These are phyloP conservation scores for Ploettnerulaceae sp. DNA, from an alignment of 2,329 filamentous ascomycete species.

Conservation along the genomic window DNA sequence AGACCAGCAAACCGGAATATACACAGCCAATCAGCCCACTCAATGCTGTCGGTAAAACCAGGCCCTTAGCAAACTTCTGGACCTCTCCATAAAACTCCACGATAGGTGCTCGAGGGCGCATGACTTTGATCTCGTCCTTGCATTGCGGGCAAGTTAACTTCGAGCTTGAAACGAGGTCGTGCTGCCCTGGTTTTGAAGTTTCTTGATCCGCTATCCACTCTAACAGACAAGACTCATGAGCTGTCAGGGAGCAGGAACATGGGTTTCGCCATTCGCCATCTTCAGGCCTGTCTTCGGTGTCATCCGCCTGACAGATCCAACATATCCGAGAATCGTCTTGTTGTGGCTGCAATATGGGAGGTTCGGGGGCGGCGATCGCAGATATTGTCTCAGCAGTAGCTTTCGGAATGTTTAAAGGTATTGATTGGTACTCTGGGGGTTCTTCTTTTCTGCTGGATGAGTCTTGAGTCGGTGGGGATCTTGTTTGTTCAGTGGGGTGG, in stretches of 20 bases:
- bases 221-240: constrained; percentile 84
- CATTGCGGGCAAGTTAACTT: constrained; percentile 84
- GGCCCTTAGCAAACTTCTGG: constrained; percentile 18
- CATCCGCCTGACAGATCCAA: constrained; percentile 59
- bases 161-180: constrained; percentile 46
- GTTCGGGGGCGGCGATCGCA: background rate
- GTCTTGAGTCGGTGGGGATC: constrained; percentile 5
- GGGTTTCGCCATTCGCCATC: constrained; percentile 70
- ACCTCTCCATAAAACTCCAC: constrained; percentile 41
- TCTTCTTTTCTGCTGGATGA: background rate
- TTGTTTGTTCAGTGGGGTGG: constrained; percentile 8
- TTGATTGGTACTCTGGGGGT: background rate
- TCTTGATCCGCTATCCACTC: constrained; percentile 94
- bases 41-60: constrained; percentile 29
- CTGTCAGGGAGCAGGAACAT: constrained; percentile 84
- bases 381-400: background rate
- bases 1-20: constrained; percentile 48
- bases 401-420: constrained; percentile 1
- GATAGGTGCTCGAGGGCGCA: constrained; percentile 67
- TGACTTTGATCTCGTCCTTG: constrained; percentile 72
- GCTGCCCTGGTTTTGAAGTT: constrained; percentile 49
- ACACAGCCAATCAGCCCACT: constrained; percentile 38
- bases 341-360: background rate
- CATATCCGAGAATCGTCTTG: constrained; percentile 41
- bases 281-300: constrained; percentile 45